Conservation (phyloP, 176 grass and related monocot species). For the Urochloa ruziziensis region DNA sequence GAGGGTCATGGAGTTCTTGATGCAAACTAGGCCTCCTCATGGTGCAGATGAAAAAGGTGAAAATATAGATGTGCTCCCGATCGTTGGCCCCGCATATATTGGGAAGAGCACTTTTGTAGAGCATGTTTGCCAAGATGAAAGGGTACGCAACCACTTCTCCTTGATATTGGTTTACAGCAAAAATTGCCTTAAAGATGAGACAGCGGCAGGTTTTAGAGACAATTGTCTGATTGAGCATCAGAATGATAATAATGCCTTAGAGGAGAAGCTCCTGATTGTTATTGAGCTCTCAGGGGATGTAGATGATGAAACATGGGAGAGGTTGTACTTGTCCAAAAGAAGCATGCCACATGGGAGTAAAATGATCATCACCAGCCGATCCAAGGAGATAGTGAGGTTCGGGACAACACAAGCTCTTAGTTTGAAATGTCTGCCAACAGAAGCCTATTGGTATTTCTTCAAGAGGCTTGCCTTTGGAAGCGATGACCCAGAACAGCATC, state of each 20-base stretch:
- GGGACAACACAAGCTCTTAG: neutral
- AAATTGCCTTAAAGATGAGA: neutral
- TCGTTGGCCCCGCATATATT: neutral
- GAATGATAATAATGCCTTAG: neutral
- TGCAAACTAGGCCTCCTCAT: neutral
- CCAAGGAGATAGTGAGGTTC: neutral
- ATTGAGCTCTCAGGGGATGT: neutral
- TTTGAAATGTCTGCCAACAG: neutral
- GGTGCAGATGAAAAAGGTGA: too few relatives aligned
- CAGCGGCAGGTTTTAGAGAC: too few relatives aligned
- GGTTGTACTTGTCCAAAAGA: neutral
- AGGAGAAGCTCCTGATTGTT: neutral
- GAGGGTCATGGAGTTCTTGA: neutral
- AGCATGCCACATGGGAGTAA: constrained; percentile 1
- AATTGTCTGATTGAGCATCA: too few relatives aligned
- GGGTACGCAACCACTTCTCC: constrained; percentile 23
- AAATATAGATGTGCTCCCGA: neutral
- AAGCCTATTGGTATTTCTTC: constrained; percentile 25
- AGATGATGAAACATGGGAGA: neutral
- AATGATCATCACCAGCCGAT: neutral
- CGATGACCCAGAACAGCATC: neutral
- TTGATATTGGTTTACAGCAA: neutral
- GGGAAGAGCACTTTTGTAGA: constrained; percentile 30
- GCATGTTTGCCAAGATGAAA: constrained; percentile 1
- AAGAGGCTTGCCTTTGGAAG: constrained; percentile 24